These are phyloP conservation scores for Hibiscus trionum DNA, from an alignment of 345 rosid species.

Conservation along the genomic window DNA sequence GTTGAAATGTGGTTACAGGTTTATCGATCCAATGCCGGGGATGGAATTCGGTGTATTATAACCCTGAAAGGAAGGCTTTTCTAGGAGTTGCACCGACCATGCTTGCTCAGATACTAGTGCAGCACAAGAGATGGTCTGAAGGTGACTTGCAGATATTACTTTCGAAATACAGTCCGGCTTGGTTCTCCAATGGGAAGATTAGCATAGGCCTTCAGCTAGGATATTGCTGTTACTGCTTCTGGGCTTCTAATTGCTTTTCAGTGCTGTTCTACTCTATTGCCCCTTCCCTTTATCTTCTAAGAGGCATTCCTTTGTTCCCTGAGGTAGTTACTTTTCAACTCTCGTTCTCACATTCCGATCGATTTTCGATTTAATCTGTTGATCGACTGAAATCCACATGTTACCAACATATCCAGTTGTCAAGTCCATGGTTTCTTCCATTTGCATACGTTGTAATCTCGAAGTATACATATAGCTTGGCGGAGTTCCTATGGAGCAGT, in stretches of 20 bases:
- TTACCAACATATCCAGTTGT: constrained; percentile 24
- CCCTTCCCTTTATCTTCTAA: constrained; percentile 55
- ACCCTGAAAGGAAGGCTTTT: constrained; percentile 51
- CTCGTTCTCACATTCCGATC: neutral
- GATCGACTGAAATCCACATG: neutral
- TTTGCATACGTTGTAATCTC: constrained; percentile 42
- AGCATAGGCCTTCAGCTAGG: constrained; percentile 43
- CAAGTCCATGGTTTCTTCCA: constrained; percentile 59
- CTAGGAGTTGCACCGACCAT: constrained; percentile 51
- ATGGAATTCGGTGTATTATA: constrained; percentile 61
- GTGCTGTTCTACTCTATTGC: constrained; percentile 38
- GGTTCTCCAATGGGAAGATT: constrained; percentile 54
- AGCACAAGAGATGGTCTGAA: constrained; percentile 79
- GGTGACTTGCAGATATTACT: constrained; percentile 67
- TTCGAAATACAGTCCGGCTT: constrained; percentile 54
- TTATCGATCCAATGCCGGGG: constrained; percentile 57
- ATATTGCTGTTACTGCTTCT: constrained; percentile 39
- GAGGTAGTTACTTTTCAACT: constrained; percentile 26
- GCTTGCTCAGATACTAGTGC: constrained; percentile 52
- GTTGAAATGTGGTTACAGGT: constrained; percentile 89
- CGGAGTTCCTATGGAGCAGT: constrained; percentile 43
- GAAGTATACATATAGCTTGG: constrained; percentile 33
- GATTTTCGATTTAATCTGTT: neutral
- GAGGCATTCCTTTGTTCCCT: constrained; percentile 63
- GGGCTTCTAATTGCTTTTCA: constrained; percentile 57